Percentiles rank a stretch among this genome's conserved stretches.
Evolutionary conservation across 2,329 filamentous ascomycete genomes (phyloP).

Genomic region (Talaromyces sp.): DNA sequence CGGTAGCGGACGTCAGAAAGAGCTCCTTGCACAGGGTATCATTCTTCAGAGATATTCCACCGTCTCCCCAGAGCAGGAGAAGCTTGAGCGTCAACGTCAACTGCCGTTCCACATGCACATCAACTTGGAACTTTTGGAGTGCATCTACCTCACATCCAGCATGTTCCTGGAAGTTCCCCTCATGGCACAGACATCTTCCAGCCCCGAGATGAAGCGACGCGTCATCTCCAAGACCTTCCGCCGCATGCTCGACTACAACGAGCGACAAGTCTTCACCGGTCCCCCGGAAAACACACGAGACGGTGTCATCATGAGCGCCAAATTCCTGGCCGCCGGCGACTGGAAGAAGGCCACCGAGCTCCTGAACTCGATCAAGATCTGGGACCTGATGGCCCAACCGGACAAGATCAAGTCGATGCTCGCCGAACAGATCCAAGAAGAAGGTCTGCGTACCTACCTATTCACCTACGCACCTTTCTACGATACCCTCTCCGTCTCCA

Average conservation of each 20-base stretch:
- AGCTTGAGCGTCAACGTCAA: slow-evolving; percentile 93
- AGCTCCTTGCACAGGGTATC: slow-evolving; percentile 93
- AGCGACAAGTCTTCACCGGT: slow-evolving; percentile 98
- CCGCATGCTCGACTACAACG: slow-evolving; percentile 98
- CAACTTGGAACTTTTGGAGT: slow-evolving; percentile 96
- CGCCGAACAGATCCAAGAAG: slow-evolving; percentile 96
- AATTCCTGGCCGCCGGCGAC: slow-evolving; percentile 92
- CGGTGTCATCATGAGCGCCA: slow-evolving; percentile 98
- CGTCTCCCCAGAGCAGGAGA: slow-evolving; percentile 96
- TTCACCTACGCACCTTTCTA: slow-evolving; percentile 99
- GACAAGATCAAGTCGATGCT: slow-evolving; percentile 97
- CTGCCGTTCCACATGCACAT: slow-evolving; percentile 99
- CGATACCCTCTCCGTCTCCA: slow-evolving; percentile 85
- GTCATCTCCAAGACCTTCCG: slow-evolving; percentile 99
- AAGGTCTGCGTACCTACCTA: slow-evolving; percentile 95
- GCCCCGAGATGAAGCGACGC: slow-evolving; percentile 94
- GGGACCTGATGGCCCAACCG: slow-evolving; percentile 92
- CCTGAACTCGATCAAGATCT: slow-evolving; percentile 98
- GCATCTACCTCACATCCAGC: slow-evolving; percentile 96
- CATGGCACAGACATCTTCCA: slow-evolving; percentile 92
- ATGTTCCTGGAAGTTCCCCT: slow-evolving; percentile 99
- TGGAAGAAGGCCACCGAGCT: slow-evolving; percentile 96
- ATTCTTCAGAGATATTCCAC: slow-evolving; percentile 97
- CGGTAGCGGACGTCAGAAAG: slow-evolving; percentile 95
- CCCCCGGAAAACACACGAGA: slow-evolving; percentile 98